Conservation (phyloP, 768 basidiomycete genomes). For the Boletus tylopilopsis region DNA sequence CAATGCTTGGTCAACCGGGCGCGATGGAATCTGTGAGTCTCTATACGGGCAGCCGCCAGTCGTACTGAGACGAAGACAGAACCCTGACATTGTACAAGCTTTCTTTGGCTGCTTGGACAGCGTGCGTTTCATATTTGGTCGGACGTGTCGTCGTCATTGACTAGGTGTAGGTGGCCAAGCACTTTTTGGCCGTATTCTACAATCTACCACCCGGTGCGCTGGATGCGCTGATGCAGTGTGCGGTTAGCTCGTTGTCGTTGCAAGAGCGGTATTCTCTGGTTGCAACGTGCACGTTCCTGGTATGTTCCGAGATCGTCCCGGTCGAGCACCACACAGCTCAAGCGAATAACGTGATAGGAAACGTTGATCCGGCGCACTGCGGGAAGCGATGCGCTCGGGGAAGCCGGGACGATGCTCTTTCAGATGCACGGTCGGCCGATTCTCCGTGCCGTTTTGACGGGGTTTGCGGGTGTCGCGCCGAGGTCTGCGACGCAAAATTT, state of each 20-base stretch:
- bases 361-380: constrained; percentile 65
- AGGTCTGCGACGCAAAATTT: constrained; percentile 80
- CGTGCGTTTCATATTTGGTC: constrained; percentile 38
- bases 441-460: constrained; percentile 69
- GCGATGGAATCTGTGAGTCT: constrained; percentile 65
- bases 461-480: constrained; percentile 83
- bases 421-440: constrained; percentile 58
- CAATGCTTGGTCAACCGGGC: constrained; percentile 49
- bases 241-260: constrained; percentile 59
- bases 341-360: constrained; percentile 36
- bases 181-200: constrained; percentile 60
- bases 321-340: neutral
- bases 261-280: constrained; percentile 87
- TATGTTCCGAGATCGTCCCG: constrained; percentile 35
- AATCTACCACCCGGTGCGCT: constrained; percentile 60
- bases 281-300: constrained; percentile 78
- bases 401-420: constrained; percentile 51
- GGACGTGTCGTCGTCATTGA: neutral
- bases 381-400: constrained; percentile 54
- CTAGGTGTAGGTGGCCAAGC: constrained; percentile 41
- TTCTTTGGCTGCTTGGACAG: constrained; percentile 84
- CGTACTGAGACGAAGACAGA: constrained; percentile 42
- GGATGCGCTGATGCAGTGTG: constrained; percentile 66
- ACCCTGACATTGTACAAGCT: constrained; percentile 87
- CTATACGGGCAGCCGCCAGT: neutral